Evolutionary conservation across 2,329 filamentous ascomycete species (phyloP).

Genomic region (Botrytis deweyae): DNA sequence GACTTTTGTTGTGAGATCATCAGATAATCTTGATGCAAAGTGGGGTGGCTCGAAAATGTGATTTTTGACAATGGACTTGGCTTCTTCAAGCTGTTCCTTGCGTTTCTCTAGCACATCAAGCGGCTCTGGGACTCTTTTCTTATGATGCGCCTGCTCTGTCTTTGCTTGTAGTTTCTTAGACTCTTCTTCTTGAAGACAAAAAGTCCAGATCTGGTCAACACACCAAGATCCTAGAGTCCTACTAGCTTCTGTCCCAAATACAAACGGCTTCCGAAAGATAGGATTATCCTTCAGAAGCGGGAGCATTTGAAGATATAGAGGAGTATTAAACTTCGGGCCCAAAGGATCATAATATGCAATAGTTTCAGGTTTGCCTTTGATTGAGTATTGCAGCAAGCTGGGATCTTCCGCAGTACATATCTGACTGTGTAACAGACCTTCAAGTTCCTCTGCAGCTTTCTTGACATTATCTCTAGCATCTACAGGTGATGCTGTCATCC

Average conservation of each 20-base stretch:
- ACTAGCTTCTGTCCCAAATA: slow-evolving; percentile 57
- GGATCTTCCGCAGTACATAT: slow-evolving; percentile 75
- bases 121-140: slow-evolving; percentile 32
- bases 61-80: slow-evolving; percentile 53
- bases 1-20: neutral
- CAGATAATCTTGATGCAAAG: slow-evolving; percentile 25
- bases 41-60: slow-evolving; percentile 48
- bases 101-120: slow-evolving; percentile 51
- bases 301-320: slow-evolving; percentile 60
- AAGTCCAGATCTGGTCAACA: slow-evolving; percentile 76
- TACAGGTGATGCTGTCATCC: slow-evolving; percentile 95
- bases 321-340: slow-evolving; percentile 56
- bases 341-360: slow-evolving; percentile 54
- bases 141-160: slow-evolving; percentile 46
- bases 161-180: slow-evolving; percentile 59
- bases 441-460: slow-evolving; percentile 69
- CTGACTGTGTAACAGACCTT: slow-evolving; percentile 72
- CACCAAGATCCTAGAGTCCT: slow-evolving; percentile 79
- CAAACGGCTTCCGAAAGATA: slow-evolving; percentile 43
- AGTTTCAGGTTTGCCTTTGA: slow-evolving; percentile 60
- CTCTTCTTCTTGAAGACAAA: slow-evolving; percentile 64
- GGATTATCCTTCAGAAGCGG: slow-evolving; percentile 48
- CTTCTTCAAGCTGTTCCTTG: slow-evolving; percentile 57
- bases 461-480: slow-evolving; percentile 75
- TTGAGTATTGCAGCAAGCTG: slow-evolving; percentile 55